phyloP scores from a whole-genome alignment of 2,329 filamentous ascomycete genomes.

The Hypoxylon sp. region DNA sequence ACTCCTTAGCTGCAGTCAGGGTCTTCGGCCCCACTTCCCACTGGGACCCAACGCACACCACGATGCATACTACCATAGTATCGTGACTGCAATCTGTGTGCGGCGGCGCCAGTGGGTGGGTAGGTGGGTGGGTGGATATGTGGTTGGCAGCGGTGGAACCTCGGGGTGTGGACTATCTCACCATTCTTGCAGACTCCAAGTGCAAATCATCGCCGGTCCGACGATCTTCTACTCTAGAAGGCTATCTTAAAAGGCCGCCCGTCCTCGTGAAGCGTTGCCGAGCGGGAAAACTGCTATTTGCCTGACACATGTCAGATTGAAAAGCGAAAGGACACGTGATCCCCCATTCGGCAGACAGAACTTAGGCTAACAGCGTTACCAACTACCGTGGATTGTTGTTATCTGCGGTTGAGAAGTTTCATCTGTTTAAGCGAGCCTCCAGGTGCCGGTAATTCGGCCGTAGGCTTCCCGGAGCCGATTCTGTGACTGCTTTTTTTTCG shows the following conservation, averaged over 20 bases:
- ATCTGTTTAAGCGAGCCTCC: slow-evolving; percentile 15
- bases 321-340: slow-evolving; percentile 20
- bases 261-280: slow-evolving; percentile 11
- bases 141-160: slow-evolving; percentile 24
- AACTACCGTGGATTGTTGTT: background rate
- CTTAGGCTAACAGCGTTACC: background rate
- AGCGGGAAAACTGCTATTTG: slow-evolving; percentile 5
- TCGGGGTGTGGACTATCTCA: slow-evolving; percentile 26
- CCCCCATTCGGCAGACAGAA: slow-evolving; percentile 1
- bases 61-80: slow-evolving; percentile 22
- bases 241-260: slow-evolving; percentile 5
- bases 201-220: slow-evolving; percentile 18
- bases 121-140: background rate
- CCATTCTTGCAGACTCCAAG: slow-evolving; percentile 10
- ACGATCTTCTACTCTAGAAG: slow-evolving; percentile 28
- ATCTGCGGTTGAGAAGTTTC: background rate
- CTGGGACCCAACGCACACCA: slow-evolving; percentile 29
- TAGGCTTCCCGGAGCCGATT: slow-evolving; percentile 24
- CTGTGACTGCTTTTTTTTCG: background rate
- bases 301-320: slow-evolving; percentile 2
- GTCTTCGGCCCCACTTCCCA: slow-evolving; percentile 41
- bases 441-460: slow-evolving; percentile 1
- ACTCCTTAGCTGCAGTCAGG: slow-evolving; percentile 35
- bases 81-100: slow-evolving; percentile 31
- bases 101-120: slow-evolving; percentile 23